These are phyloP conservation scores for Leptographium galeiforme DNA, from an alignment of 2,329 filamentous ascomycete genomes.

Conservation along the genomic window DNA sequence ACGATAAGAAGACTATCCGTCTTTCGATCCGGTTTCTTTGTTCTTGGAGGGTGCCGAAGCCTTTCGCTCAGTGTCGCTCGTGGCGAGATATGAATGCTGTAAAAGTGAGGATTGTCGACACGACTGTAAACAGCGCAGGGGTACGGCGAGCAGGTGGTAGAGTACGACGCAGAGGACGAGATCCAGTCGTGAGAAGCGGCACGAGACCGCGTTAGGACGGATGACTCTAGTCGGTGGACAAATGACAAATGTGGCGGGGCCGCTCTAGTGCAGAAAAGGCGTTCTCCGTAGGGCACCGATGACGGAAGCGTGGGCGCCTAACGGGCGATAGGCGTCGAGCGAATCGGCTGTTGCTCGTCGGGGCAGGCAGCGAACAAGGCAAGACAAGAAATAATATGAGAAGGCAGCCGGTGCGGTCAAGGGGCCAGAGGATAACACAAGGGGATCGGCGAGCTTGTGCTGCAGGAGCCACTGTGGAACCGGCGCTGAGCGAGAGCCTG, in stretches of 20 bases:
- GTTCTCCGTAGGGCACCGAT: neutral
- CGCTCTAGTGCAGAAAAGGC: neutral
- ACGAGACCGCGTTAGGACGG: neutral
- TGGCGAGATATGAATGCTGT: neutral
- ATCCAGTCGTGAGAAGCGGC: neutral
- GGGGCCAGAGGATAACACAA: neutral
- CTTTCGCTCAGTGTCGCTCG: neutral
- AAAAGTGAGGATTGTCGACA: neutral
- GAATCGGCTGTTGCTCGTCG: too few species aligned
- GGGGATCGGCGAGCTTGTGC: neutral
- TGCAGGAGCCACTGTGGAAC: neutral
- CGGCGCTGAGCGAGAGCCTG: neutral
- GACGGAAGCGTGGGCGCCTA: constrained; percentile 2
- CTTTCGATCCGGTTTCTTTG: neutral
- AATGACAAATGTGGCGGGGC: constrained; percentile 4
- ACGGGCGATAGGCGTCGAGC: neutral
- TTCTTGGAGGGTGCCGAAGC: neutral
- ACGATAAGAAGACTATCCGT: neutral
- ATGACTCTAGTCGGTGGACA: constrained; percentile 1
- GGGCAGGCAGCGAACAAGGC: too few species aligned
- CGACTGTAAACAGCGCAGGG: neutral
- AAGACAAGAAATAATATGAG: too few species aligned
- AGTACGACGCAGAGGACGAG: neutral
- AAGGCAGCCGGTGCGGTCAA: neutral
- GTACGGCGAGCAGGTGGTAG: neutral